Conservation (phyloP, 2,329 filamentous ascomycete genomes). For the Ceratocystis colombiana region DNA sequence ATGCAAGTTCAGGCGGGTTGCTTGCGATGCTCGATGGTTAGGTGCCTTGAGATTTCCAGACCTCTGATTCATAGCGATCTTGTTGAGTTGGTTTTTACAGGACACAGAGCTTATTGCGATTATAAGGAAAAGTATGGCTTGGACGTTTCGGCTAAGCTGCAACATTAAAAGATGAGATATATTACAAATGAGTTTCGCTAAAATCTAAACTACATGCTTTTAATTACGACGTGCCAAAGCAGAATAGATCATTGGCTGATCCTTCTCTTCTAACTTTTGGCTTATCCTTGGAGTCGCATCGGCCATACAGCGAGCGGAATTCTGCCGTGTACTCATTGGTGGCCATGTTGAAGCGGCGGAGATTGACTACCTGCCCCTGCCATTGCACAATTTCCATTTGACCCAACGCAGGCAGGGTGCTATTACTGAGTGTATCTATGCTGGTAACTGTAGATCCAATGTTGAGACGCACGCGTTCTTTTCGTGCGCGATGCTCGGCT, state of each 20-base stretch:
- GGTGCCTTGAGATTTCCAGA: not conserved
- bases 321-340: constrained; percentile 44
- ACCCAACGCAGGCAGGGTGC: constrained; percentile 37
- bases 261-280: constrained; percentile 29
- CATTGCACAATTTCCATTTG: constrained; percentile 53
- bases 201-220: not conserved
- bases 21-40: constrained; percentile 20
- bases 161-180: not conserved
- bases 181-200: not conserved
- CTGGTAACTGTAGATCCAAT: constrained; percentile 38
- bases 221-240: constrained; percentile 30
- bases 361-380: constrained; percentile 40
- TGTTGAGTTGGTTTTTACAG: not conserved
- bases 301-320: constrained; percentile 58
- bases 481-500: constrained; percentile 24
- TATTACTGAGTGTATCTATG: constrained; percentile 40
- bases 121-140: not conserved
- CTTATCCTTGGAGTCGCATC: constrained; percentile 41
- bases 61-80: not conserved
- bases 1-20: constrained; percentile 11
- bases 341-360: constrained; percentile 35
- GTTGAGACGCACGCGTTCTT: constrained; percentile 35
- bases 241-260: constrained; percentile 55
- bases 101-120: not conserved
- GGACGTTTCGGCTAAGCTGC: not conserved